Conservation (phyloP, 805 yeast species). For the Candida pini region DNA sequence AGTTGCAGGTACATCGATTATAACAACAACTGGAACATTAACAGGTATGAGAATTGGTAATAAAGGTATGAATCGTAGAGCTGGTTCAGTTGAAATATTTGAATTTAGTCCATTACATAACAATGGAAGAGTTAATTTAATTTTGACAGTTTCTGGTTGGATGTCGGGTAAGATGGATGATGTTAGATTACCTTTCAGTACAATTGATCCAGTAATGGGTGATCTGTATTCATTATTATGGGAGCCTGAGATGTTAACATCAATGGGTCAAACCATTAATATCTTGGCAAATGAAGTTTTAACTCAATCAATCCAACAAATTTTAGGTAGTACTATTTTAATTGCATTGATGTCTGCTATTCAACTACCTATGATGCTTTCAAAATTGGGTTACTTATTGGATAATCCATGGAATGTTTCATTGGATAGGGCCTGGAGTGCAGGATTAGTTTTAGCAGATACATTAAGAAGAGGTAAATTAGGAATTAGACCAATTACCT, state of each 20-base stretch:
- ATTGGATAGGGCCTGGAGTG: slow-evolving; percentile 94
- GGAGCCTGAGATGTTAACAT: slow-evolving; percentile 97
- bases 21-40: slow-evolving; percentile 86
- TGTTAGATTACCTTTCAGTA: slow-evolving; percentile 90
- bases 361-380: slow-evolving; percentile 85
- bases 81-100: slow-evolving; percentile 89
- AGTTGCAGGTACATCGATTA: slow-evolving; percentile 92
- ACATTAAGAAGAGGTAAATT: slow-evolving; percentile 80
- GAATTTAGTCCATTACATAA: slow-evolving; percentile 92
- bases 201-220: slow-evolving; percentile 97
- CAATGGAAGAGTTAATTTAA: slow-evolving; percentile 79
- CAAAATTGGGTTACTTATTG: slow-evolving; percentile 80
- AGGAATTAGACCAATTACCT: slow-evolving; percentile 87
- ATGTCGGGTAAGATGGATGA: slow-evolving; percentile 94
- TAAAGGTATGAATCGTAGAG: slow-evolving; percentile 77
- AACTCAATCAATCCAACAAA: slow-evolving; percentile 90
- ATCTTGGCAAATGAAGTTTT: slow-evolving; percentile 92
- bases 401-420: slow-evolving; percentile 99
- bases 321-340: slow-evolving; percentile 84
- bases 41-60: slow-evolving; percentile 88
- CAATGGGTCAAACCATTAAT: slow-evolving; percentile 93
- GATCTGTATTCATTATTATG: slow-evolving; percentile 86
- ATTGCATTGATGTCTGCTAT: slow-evolving; percentile 89
- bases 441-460: slow-evolving; percentile 88
- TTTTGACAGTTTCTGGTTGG: slow-evolving; percentile 95